phyloP scores from a whole-genome alignment of 192 early-diverging fungal species.

The Coemansia sp. region DNA sequence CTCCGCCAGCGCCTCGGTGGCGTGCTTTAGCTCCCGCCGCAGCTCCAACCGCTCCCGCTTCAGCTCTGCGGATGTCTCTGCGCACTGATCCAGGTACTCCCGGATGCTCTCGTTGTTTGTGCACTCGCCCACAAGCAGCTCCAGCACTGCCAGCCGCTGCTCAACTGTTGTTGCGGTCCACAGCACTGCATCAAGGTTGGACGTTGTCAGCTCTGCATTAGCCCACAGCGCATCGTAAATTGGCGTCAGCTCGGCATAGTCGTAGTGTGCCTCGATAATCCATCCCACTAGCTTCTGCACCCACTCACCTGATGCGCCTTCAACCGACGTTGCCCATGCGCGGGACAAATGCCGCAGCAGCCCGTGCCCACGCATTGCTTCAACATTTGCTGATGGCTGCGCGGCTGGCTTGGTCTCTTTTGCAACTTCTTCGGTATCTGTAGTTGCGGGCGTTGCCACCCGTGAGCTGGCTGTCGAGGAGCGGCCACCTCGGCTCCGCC shows the following conservation, averaged over 20 bases:
- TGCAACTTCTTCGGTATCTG: slow-evolving; percentile 3
- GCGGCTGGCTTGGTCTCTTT: neutral
- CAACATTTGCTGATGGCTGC: neutral
- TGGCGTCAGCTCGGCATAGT: slow-evolving; percentile 25
- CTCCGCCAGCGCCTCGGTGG: slow-evolving; percentile 41
- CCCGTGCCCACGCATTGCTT: slow-evolving; percentile 11
- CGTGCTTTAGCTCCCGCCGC: slow-evolving; percentile 60
- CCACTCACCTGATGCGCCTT: slow-evolving; percentile 21
- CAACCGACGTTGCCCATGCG: slow-evolving; percentile 18
- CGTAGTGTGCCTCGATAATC: slow-evolving; percentile 33
- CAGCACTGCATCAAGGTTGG: neutral
- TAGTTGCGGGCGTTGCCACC: slow-evolving; percentile 8
- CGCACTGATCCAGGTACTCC: slow-evolving; percentile 69
- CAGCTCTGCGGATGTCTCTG: slow-evolving; percentile 67
- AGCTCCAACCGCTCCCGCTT: slow-evolving; percentile 74
- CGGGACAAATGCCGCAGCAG: slow-evolving; percentile 35
- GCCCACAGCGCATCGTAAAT: slow-evolving; percentile 46
- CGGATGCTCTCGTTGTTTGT: slow-evolving; percentile 56
- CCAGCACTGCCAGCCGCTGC: slow-evolving; percentile 63
- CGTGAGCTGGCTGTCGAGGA: slow-evolving; percentile 12
- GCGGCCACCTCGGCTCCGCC: slow-evolving; percentile 8
- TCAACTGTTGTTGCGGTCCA: slow-evolving; percentile 24
- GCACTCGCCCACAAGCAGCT: slow-evolving; percentile 63
- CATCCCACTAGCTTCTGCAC: slow-evolving; percentile 33
- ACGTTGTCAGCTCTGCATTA: slow-evolving; percentile 8